Conservation (phyloP, 1,284 basidiomycete genomes). For the Meripilus lineatus region DNA sequence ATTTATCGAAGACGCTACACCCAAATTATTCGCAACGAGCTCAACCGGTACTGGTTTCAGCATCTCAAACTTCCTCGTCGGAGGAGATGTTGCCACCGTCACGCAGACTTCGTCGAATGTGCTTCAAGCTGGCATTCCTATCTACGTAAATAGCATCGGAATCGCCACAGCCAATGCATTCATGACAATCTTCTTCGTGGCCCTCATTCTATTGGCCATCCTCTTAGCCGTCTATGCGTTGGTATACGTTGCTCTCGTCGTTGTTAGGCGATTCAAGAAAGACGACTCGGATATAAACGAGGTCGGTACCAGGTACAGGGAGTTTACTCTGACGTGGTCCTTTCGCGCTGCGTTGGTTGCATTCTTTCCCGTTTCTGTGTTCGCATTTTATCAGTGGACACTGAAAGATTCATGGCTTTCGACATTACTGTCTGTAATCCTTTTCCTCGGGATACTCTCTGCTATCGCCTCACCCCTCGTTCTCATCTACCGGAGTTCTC, state of each 20-base stretch:
- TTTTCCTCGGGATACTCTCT: constrained; percentile 53
- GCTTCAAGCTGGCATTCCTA: constrained; percentile 75
- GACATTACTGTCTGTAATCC: constrained; percentile 58
- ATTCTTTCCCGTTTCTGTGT: constrained; percentile 67
- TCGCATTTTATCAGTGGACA: constrained; percentile 87
- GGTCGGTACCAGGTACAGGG: constrained; percentile 35
- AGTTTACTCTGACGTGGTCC: constrained; percentile 53
- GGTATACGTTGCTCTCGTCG: constrained; percentile 42
- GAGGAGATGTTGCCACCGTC: constrained; percentile 54
- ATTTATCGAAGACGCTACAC: neutral
- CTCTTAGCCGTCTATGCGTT: constrained; percentile 45
- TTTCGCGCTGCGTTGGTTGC: constrained; percentile 57
- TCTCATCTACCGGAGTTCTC: constrained; percentile 41
- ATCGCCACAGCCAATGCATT: constrained; percentile 81
- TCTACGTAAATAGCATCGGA: constrained; percentile 70
- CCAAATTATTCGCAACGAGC: neutral
- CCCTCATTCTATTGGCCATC: constrained; percentile 61
- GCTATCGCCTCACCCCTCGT: constrained; percentile 42
- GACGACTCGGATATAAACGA: constrained; percentile 23
- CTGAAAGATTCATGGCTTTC: constrained; percentile 83
- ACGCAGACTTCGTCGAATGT: constrained; percentile 59
- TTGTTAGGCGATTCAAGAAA: constrained; percentile 25
- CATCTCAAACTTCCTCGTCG: constrained; percentile 8
- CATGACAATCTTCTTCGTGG: constrained; percentile 74
- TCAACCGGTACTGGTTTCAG: neutral